These are phyloP conservation scores for Silene latifolia DNA, from an alignment of 148 eudicot species.

Conservation along the genomic window DNA sequence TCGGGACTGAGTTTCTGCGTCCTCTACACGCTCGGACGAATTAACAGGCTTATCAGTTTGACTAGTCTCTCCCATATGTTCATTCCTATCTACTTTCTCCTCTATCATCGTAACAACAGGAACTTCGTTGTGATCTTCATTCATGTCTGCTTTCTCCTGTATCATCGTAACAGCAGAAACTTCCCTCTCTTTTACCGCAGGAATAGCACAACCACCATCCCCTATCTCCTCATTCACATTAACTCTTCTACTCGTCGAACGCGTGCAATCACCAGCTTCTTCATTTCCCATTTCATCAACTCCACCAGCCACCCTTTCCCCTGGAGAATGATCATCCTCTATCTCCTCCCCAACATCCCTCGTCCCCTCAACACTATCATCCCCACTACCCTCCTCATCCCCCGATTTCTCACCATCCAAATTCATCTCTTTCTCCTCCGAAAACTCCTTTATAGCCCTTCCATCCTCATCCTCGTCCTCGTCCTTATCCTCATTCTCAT, in stretches of 20 bases:
- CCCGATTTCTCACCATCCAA: constrained; percentile 36
- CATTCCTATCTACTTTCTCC: constrained; percentile 34
- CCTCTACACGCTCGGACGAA: constrained; percentile 28
- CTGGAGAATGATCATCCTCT: constrained; percentile 28
- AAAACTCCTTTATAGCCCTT: constrained; percentile 15
- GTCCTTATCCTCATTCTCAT: constrained; percentile 33
- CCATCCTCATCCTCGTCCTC: constrained; percentile 36
- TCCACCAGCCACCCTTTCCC: constrained; percentile 26
- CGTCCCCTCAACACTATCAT: constrained; percentile 45
- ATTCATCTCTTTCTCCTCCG: constrained; percentile 25
- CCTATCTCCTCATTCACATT: constrained; percentile 25
- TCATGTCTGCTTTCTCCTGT: constrained; percentile 30
- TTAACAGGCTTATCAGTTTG: constrained; percentile 23
- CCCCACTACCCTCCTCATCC: constrained; percentile 43
- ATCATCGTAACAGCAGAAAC: constrained; percentile 17
- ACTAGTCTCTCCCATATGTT: constrained; percentile 22
- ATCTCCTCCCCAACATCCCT: constrained; percentile 36
- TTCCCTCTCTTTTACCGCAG: constrained; percentile 27
- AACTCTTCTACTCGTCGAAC: constrained; percentile 17
- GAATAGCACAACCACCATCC: constrained; percentile 19
- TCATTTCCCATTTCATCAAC: constrained; percentile 26
- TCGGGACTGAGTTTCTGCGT: constrained; percentile 26
- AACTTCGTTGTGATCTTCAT: constrained; percentile 27
- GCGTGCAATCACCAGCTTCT: constrained; percentile 28
- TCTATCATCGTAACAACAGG: constrained; percentile 16